These are phyloP conservation scores for Eleusine coracana DNA, from an alignment of 176 grass and related monocot genomes.

Conservation along the genomic window DNA sequence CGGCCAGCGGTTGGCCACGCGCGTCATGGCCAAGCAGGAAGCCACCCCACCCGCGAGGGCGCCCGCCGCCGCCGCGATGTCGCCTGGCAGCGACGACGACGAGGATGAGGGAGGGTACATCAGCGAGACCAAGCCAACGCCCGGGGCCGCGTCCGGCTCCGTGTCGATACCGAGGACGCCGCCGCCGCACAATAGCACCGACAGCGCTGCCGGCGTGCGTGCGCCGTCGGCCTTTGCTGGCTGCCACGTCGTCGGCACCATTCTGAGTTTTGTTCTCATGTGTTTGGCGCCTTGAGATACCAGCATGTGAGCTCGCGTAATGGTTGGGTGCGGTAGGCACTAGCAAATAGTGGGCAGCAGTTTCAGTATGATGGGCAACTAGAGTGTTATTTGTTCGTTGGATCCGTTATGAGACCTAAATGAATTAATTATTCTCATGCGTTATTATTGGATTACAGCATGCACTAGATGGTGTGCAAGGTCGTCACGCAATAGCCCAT, in stretches of 20 bases:
- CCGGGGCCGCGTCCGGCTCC: background rate
- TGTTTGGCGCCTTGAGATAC: slow-evolving; percentile 5
- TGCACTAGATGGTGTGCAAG: no score
- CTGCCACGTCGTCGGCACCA: background rate
- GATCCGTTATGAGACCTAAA: no score
- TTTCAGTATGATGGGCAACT: no score
- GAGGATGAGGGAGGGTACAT: background rate
- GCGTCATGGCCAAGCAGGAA: slow-evolving; percentile 33
- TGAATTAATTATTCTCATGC: no score
- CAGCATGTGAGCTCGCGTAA: background rate
- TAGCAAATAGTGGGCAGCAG: background rate
- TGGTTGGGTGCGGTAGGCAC: background rate
- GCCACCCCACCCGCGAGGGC: background rate
- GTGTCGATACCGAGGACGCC: background rate
- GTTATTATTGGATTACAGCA: no score
- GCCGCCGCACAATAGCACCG: background rate
- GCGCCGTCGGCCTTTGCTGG: background rate
- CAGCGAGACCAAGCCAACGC: background rate
- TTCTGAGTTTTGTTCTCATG: background rate
- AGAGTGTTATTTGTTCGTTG: no score
- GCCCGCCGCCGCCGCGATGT: background rate
- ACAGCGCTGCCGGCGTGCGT: background rate
- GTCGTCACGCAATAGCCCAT: no score
- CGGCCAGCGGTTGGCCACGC: slow-evolving; percentile 59
- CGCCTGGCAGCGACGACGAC: background rate